Conservation (phyloP, 2,329 filamentous ascomycete species). For the Tolypocladium endophyticum region DNA sequence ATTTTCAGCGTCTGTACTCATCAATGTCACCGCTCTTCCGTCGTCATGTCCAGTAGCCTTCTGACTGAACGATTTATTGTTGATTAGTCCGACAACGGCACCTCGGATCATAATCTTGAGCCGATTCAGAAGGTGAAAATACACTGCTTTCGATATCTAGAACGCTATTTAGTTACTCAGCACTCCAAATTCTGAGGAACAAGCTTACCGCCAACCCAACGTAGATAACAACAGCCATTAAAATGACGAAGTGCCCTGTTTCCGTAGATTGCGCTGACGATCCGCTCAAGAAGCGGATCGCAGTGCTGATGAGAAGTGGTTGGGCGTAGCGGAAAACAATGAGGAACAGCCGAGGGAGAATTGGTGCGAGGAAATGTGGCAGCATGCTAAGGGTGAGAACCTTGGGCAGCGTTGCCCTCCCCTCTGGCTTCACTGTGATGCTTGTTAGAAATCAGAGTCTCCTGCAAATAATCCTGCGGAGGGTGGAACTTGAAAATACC, state of each 20-base stretch:
- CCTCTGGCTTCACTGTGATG: not conserved
- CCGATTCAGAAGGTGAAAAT: conserved; percentile 19
- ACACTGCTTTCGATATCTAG: not conserved
- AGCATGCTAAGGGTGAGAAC: not conserved
- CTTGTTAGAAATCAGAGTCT: not conserved
- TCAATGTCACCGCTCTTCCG: conserved; percentile 16
- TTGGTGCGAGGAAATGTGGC: conserved; percentile 15
- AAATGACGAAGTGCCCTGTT: not conserved
- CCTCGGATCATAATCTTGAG: conserved; percentile 22
- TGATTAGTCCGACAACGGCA: conserved; percentile 23
- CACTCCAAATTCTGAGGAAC: not conserved
- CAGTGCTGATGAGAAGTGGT: conserved; percentile 25
- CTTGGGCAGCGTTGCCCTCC: not conserved
- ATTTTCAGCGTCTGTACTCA: conserved; percentile 28
- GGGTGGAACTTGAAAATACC: not conserved
- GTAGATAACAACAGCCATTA: not conserved
- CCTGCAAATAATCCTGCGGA: not conserved
- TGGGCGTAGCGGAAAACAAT: conserved; percentile 29
- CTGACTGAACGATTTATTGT: conserved; percentile 14
- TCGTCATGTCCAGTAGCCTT: conserved; percentile 15
- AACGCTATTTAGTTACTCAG: not conserved
- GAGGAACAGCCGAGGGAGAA: conserved; percentile 25
- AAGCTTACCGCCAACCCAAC: not conserved
- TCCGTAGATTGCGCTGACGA: not conserved
- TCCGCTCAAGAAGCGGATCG: conserved; percentile 20